Evolutionary conservation across 192 early-diverging fungal species (phyloP).

Genomic region (Chytriomyces sp.): DNA sequence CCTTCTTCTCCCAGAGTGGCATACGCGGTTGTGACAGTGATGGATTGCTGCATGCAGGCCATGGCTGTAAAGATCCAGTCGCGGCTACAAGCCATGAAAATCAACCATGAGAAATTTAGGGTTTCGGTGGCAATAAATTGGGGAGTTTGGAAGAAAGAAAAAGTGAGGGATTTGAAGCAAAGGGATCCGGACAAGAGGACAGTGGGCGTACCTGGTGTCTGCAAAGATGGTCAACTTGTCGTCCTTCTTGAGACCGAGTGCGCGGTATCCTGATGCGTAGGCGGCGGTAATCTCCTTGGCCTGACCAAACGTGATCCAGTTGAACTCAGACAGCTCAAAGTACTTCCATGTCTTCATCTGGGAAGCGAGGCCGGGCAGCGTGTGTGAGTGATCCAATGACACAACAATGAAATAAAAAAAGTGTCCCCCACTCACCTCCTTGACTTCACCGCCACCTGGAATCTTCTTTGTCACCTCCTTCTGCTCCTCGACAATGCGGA

Average conservation of each 20-base stretch:
- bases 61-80: slow-evolving; percentile 71
- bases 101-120: not conserved
- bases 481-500: slow-evolving; percentile 70
- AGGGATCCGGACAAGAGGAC: not conserved
- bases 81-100: slow-evolving; percentile 29
- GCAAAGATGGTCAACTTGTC: slow-evolving; percentile 55
- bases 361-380: not conserved
- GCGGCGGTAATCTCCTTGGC: slow-evolving; percentile 54
- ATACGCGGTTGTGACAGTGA: slow-evolving; percentile 79
- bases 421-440: slow-evolving; percentile 21
- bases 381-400: no score
- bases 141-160: no score
- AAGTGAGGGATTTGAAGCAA: not conserved
- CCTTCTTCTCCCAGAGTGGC: slow-evolving; percentile 83
- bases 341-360: slow-evolving; percentile 80
- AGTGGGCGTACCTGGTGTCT: slow-evolving; percentile 29
- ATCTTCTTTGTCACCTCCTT: slow-evolving; percentile 66
- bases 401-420: no score
- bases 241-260: slow-evolving; percentile 60
- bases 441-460: slow-evolving; percentile 57
- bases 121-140: no score
- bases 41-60: slow-evolving; percentile 68
- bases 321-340: slow-evolving; percentile 75
- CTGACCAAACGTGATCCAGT: slow-evolving; percentile 81
- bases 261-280: slow-evolving; percentile 74